Conservation (phyloP, 176 grass and related monocot genomes). For the Eragrostis curvula region DNA sequence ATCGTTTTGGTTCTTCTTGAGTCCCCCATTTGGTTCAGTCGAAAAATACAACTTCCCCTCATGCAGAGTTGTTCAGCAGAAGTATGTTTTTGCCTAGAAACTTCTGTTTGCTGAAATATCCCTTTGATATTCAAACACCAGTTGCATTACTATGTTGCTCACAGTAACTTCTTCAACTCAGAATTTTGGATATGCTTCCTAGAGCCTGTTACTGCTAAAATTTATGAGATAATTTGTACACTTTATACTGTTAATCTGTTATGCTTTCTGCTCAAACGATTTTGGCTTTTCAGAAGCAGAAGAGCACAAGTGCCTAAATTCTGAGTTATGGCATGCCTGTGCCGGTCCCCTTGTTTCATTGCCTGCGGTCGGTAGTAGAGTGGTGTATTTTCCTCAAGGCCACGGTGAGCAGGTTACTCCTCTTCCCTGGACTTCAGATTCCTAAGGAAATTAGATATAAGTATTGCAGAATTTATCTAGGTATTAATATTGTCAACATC, state of each 20-base stretch:
- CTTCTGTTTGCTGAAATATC: not conserved
- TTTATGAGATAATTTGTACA: not conserved
- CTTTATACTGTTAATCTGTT: not conserved
- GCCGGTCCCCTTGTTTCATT: slow-evolving; percentile 79
- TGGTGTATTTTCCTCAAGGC: slow-evolving; percentile 91
- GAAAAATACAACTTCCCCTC: not conserved
- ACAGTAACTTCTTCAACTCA: not conserved
- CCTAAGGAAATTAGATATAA: not conserved
- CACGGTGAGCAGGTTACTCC: slow-evolving; percentile 79
- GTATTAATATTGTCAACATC: slow-evolving; percentile 9
- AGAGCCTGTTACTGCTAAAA: slow-evolving; percentile 9
- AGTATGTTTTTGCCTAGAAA: not conserved
- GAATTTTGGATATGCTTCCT: slow-evolving; percentile 11
- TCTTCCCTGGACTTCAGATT: slow-evolving; percentile 33
- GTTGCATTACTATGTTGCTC: not conserved
- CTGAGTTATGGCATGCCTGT: slow-evolving; percentile 89
- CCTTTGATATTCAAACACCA: not conserved
- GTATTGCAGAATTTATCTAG: slow-evolving; percentile 17
- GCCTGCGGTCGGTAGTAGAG: slow-evolving; percentile 65
- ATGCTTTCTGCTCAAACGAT: slow-evolving; percentile 28
- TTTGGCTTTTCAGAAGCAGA: slow-evolving; percentile 48
- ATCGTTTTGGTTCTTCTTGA: slow-evolving; percentile 19
- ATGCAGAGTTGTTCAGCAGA: not conserved
- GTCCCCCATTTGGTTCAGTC: not conserved
- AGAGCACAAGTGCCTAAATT: slow-evolving; percentile 75